phyloP scores from a whole-genome alignment of 768 basidiomycete genomes.

The Auricularia sp. region DNA sequence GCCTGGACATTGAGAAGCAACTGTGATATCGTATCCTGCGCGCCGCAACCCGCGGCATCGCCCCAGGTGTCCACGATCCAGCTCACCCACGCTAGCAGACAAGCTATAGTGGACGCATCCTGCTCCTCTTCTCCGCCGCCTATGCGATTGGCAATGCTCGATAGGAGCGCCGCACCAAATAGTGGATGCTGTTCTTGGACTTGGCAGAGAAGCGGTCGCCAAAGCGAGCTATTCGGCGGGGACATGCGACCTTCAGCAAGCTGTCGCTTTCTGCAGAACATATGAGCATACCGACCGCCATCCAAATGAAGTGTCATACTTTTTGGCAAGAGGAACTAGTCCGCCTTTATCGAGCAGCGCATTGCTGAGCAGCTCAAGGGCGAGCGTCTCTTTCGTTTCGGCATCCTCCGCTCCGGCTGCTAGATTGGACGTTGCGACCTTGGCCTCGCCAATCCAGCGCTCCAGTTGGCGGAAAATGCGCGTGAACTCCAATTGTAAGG shows the following conservation, averaged over 20 bases:
- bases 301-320: constrained; percentile 32
- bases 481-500: constrained; percentile 41
- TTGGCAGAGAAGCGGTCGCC: constrained; percentile 56
- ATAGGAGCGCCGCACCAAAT: constrained; percentile 41
- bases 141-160: constrained; percentile 24
- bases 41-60: constrained; percentile 12
- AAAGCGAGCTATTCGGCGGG: constrained; percentile 45
- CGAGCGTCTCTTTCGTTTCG: constrained; percentile 54
- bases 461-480: constrained; percentile 53
- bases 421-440: constrained; percentile 38
- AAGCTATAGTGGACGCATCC: constrained; percentile 26
- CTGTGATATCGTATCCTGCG: constrained; percentile 31
- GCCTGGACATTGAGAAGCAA: constrained; percentile 34
- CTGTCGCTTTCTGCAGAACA: constrained; percentile 43
- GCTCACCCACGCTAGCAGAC: constrained; percentile 58
- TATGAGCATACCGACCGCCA: not conserved
- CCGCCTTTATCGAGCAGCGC: constrained; percentile 59
- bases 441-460: constrained; percentile 69
- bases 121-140: constrained; percentile 11
- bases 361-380: constrained; percentile 57
- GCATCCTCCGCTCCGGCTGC: constrained; percentile 25
- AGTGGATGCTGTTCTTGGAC: constrained; percentile 45
- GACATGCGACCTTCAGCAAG: constrained; percentile 31
- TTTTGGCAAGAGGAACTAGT: constrained; percentile 76
- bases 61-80: constrained; percentile 46